A percentile compares a stretch with the other conserved stretches of the same genome.
Conservation (phyloP, 2,329 filamentous ascomycete genomes). For the Dactylellina sp. region DNA sequence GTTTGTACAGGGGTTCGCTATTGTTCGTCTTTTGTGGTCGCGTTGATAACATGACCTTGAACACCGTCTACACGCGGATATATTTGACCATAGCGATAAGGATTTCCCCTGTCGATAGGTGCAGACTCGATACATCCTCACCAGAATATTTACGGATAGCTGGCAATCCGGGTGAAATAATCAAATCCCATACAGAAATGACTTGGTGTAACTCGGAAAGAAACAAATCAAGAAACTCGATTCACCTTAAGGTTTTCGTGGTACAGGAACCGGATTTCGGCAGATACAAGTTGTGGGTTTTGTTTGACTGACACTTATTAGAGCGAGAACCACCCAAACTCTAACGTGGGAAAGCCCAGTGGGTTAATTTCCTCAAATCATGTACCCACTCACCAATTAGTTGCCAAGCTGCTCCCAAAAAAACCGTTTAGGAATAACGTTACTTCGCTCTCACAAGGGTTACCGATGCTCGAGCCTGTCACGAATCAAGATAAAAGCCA, state of each 20-base stretch:
- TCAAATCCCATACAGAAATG: too few species aligned
- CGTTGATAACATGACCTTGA: constrained; percentile 13
- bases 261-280: too few species aligned
- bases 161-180: background rate
- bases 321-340: too few species aligned
- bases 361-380: background rate
- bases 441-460: constrained; percentile 14
- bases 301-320: too few species aligned
- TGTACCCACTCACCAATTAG: constrained; percentile 8
- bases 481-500: constrained; percentile 25
- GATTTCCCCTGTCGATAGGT: background rate
- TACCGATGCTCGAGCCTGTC: constrained; percentile 16
- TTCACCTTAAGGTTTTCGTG: too few species aligned
- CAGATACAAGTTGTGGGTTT: too few species aligned
- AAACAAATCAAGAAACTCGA: too few species aligned
- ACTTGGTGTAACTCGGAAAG: too few species aligned
- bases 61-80: constrained; percentile 13
- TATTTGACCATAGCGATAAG: constrained; percentile 5
- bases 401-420: background rate
- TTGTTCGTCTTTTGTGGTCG: background rate
- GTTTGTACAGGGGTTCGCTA: background rate
- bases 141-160: background rate
- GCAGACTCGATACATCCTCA: background rate
- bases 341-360: too few species aligned
- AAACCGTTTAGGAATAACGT: constrained; percentile 42